These are phyloP conservation scores for Malus orientalis DNA, from an alignment of 306 rosid genomes.

Conservation along the genomic window DNA sequence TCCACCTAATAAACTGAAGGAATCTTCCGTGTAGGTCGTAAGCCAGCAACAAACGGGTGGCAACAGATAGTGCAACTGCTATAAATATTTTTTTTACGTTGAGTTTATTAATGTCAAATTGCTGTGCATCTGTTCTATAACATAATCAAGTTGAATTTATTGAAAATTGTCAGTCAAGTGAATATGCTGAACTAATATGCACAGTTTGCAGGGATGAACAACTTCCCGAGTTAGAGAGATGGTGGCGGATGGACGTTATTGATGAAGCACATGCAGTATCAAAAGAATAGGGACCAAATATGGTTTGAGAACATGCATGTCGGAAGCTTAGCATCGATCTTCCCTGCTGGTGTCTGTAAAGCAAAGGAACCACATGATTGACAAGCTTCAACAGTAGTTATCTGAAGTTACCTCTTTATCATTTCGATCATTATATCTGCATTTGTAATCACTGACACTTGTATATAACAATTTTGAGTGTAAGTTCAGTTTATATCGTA, in stretches of 20 bases:
- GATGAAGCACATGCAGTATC: neutral
- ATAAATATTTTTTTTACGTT: no score
- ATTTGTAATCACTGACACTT: neutral
- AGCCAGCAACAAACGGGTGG: no score
- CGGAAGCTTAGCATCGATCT: neutral
- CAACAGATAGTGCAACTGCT: neutral
- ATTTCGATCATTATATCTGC: neutral
- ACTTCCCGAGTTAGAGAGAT: neutral
- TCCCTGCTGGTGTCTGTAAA: neutral
- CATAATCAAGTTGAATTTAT: neutral
- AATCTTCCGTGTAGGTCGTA: no score
- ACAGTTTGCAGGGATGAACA: neutral
- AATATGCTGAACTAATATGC: neutral
- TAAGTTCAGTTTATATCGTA: neutral
- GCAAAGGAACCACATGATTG: neutral
- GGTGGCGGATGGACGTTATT: neutral
- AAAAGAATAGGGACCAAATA: neutral
- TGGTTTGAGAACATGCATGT: neutral
- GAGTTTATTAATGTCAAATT: no score
- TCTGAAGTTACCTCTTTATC: neutral
- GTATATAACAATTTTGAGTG: neutral
- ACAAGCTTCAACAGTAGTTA: neutral
- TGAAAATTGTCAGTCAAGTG: neutral
- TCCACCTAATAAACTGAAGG: no score
- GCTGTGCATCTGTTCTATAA: neutral